phyloP scores from a whole-genome alignment of 2,329 filamentous ascomycete genomes.

The Fusarium sp. region DNA sequence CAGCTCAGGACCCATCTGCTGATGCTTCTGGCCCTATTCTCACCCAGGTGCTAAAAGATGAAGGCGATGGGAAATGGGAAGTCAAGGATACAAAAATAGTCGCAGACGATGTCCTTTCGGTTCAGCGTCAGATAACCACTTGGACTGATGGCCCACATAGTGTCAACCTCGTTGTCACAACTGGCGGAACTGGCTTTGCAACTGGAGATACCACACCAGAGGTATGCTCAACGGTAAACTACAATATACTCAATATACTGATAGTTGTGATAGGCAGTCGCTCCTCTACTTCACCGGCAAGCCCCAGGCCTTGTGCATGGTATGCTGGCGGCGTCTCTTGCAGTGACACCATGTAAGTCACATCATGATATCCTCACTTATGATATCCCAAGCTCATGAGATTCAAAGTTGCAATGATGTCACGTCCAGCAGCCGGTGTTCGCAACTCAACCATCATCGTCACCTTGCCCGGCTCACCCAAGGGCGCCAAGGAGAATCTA shows the following conservation, averaged over 20 bases:
- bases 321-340: conserved; percentile 87
- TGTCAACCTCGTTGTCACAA: conserved; percentile 84
- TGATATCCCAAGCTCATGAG: conserved; percentile 19
- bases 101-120: conserved; percentile 77
- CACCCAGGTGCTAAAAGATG: conserved; percentile 72
- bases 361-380: no score
- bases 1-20: conserved; percentile 78
- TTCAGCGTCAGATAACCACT: conserved; percentile 75
- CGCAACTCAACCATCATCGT: conserved; percentile 84
- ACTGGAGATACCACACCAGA: conserved; percentile 88
- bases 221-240: conserved; percentile 61
- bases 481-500: conserved; percentile 93
- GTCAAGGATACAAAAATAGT: conserved; percentile 79
- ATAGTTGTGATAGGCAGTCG: conserved; percentile 70
- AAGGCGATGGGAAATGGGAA: conserved; percentile 77
- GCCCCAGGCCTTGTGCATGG: conserved; percentile 93
- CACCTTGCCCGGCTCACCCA: conserved; percentile 93
- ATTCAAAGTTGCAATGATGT: conserved; percentile 89
- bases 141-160: conserved; percentile 77
- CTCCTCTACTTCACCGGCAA: conserved; percentile 81
- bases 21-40: conserved; percentile 79
- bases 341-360: conserved; percentile 86
- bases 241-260: neutral
- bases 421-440: conserved; percentile 89
- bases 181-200: conserved; percentile 94